Evolutionary conservation across 2,329 filamentous ascomycete species (phyloP).

Genomic region (Trichoderma oligosporum): DNA sequence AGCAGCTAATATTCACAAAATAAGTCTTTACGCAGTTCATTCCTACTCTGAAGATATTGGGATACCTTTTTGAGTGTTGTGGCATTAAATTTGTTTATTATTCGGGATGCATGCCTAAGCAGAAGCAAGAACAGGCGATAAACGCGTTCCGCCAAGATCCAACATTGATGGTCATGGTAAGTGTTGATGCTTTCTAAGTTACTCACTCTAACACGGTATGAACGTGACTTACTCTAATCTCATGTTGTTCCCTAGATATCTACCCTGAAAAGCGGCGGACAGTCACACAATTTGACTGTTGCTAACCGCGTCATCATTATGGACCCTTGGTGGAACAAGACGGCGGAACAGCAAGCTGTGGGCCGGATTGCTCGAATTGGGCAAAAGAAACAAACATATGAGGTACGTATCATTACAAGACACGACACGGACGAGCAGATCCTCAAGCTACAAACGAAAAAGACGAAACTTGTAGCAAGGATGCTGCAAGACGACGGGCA

Average conservation of each 20-base stretch:
- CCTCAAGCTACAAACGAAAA: not conserved
- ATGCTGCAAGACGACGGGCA: not conserved
- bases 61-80: not conserved
- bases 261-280: conserved; percentile 34
- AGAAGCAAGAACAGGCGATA: not conserved
- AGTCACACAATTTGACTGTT: conserved; percentile 39
- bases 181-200: fast-evolving
- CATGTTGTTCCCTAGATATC: conserved; percentile 32
- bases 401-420: not conserved
- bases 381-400: conserved; percentile 38
- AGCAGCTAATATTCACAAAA: not conserved
- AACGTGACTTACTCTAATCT: not conserved
- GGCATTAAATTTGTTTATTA: not conserved
- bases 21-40: conserved; percentile 1
- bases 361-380: conserved; percentile 61
- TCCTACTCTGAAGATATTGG: not conserved
- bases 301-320: conserved; percentile 53
- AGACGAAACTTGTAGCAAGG: not conserved
- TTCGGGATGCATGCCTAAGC: not conserved
- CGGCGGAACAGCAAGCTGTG: conserved; percentile 58
- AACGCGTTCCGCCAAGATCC: not conserved
- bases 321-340: conserved; percentile 60
- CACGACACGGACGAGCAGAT: not conserved
- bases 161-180: not conserved
- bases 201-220: not conserved